Conservation (phyloP, 129 eudicot genomes). For the Heracleum sosnowskyi region DNA sequence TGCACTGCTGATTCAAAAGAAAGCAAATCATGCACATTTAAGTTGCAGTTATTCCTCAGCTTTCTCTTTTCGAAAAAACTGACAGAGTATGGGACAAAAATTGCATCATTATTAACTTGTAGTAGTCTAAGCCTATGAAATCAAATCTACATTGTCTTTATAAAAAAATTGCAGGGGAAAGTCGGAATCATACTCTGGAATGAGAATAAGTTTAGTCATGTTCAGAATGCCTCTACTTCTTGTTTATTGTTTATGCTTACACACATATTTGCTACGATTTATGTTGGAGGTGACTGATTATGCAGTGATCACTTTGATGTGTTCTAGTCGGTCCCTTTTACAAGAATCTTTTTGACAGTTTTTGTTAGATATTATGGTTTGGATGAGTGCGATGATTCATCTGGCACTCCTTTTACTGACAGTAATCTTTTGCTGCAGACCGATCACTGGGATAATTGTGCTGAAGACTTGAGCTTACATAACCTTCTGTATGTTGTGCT, state of each 20-base stretch:
- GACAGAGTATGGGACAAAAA: neutral
- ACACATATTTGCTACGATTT: neutral
- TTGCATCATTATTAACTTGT: neutral
- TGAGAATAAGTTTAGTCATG: neutral
- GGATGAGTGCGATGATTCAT: neutral
- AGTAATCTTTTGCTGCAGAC: neutral
- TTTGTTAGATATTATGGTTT: neutral
- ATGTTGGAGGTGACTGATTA: neutral
- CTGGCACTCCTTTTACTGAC: neutral
- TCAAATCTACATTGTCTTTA: neutral
- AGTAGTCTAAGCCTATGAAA: neutral
- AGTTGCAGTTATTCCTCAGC: neutral
- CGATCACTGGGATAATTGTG: neutral
- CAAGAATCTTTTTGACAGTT: neutral
- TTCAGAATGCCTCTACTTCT: neutral
- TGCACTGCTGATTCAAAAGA: neutral
- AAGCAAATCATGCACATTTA: neutral
- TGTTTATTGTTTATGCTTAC: neutral
- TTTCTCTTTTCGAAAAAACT: neutral
- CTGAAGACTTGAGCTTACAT: neutral
- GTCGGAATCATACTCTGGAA: neutral
- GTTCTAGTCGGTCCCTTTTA: neutral
- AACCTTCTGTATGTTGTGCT: neutral
- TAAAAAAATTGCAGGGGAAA: neutral
- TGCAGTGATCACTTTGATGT: neutral